A percentile compares a stretch with the other conserved stretches of the same genome.
Evolutionary conservation across 306 rosid genomes (phyloP).

Genomic region (Prunus mume): DNA sequence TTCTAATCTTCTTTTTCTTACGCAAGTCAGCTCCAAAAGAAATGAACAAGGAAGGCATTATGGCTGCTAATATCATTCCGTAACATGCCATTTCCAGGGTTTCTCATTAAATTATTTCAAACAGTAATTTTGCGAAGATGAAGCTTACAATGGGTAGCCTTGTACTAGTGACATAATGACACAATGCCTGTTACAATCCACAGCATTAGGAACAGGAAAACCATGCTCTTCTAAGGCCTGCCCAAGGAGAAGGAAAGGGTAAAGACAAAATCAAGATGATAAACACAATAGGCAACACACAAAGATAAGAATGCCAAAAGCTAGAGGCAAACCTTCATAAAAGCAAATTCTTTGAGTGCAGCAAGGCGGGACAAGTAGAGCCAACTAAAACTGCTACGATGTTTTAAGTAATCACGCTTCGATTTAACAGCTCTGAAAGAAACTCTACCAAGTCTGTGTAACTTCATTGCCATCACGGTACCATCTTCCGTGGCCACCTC

Average conservation of each 20-base stretch:
- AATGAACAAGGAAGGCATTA: background rate
- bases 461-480: slow-evolving; percentile 73
- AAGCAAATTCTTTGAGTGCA: slow-evolving; percentile 84
- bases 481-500: slow-evolving; percentile 95
- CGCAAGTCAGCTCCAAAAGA: background rate
- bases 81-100: no score
- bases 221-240: slow-evolving; percentile 85
- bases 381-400: slow-evolving; percentile 88
- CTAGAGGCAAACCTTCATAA: slow-evolving; percentile 66
- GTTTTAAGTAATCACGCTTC: slow-evolving; percentile 90
- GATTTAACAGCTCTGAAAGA: slow-evolving; percentile 93
- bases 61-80: no score
- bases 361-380: slow-evolving; percentile 93
- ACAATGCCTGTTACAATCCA: slow-evolving; percentile 88
- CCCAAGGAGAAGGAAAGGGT: slow-evolving; percentile 13
- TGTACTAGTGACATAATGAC: slow-evolving; percentile 87
- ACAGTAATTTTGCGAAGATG: slow-evolving; percentile 6
- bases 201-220: slow-evolving; percentile 81
- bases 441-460: slow-evolving; percentile 88
- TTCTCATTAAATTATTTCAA: no score
- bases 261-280: slow-evolving; percentile 13
- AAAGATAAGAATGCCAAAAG: background rate
- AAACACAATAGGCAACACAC: background rate
- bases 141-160: slow-evolving; percentile 61
- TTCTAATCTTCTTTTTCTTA: background rate